Evolutionary conservation across 2,329 filamentous ascomycete genomes (phyloP).

Genomic region (Stylonectria norvegica): DNA sequence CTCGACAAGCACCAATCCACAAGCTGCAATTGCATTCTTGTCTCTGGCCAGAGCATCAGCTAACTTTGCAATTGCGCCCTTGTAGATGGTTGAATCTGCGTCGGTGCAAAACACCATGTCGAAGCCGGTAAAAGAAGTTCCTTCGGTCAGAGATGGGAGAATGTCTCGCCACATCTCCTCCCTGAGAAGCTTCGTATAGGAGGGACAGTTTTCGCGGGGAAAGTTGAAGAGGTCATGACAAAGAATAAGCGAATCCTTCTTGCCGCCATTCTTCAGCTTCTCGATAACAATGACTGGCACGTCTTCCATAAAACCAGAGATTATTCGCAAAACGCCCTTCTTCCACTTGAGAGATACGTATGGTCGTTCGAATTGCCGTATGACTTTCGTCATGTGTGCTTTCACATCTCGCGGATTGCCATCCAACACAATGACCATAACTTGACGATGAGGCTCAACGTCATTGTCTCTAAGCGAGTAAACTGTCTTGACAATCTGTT

Average conservation of each 20-base stretch:
- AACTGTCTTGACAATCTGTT: slow-evolving; percentile 23
- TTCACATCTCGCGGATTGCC: slow-evolving; percentile 18
- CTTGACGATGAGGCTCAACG: slow-evolving; percentile 20
- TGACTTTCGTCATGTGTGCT: slow-evolving; percentile 18
- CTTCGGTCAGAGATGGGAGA: slow-evolving; percentile 15
- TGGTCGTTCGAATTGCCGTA: slow-evolving; percentile 12
- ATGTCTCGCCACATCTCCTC: slow-evolving; percentile 19
- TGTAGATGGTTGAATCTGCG: slow-evolving; percentile 21
- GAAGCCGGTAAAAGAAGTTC: slow-evolving; percentile 12
- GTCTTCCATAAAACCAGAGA: slow-evolving; percentile 20
- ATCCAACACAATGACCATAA: slow-evolving; percentile 20
- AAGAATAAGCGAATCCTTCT: slow-evolving; percentile 18
- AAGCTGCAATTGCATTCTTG: slow-evolving; percentile 19
- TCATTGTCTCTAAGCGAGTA: slow-evolving; percentile 20
- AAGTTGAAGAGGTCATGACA: slow-evolving; percentile 23
- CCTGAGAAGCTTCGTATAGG: slow-evolving; percentile 16
- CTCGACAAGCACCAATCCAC: slow-evolving; percentile 18
- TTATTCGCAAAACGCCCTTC: slow-evolving; percentile 12
- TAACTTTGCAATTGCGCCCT: slow-evolving; percentile 15
- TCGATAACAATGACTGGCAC: slow-evolving; percentile 22
- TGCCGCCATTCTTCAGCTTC: slow-evolving; percentile 21
- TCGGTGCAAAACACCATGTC: slow-evolving; percentile 23
- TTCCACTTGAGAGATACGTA: slow-evolving; percentile 22
- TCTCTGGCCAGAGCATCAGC: slow-evolving; percentile 16
- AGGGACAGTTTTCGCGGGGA: slow-evolving; percentile 14